Conservation (phyloP, 768 basidiomycete genomes). For the Baorangia bicolor region DNA sequence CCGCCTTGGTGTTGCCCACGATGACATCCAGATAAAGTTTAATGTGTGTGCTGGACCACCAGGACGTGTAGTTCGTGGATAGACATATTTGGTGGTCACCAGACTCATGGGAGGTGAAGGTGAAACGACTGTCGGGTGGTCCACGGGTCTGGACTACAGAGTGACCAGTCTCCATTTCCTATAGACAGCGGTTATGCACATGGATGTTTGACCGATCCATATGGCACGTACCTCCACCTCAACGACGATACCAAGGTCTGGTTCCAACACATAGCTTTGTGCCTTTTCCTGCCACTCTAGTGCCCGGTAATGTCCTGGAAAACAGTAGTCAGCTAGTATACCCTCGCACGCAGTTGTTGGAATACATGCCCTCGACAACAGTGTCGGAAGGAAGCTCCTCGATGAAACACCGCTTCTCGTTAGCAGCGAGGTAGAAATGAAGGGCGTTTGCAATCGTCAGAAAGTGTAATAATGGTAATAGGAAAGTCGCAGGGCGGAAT, state of each 20-base stretch:
- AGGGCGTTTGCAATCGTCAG: conserved; percentile 63
- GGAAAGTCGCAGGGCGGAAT: conserved; percentile 24
- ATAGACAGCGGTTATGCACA: background rate
- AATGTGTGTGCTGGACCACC: conserved; percentile 86
- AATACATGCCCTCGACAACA: conserved; percentile 79
- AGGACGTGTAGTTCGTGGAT: conserved; percentile 87
- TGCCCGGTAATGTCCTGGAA: conserved; percentile 84
- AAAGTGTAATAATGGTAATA: conserved; percentile 41
- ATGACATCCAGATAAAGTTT: conserved; percentile 93
- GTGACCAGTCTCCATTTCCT: conserved; percentile 88
- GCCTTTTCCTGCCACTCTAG: conserved; percentile 82
- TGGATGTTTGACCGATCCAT: background rate
- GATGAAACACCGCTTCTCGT: conserved; percentile 92
- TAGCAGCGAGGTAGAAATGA: conserved; percentile 95
- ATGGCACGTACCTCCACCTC: conserved; percentile 74
- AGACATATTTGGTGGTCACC: conserved; percentile 98
- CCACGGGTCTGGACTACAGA: conserved; percentile 88
- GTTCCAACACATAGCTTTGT: conserved; percentile 68
- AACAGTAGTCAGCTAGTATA: background rate
- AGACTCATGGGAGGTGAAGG: conserved; percentile 95
- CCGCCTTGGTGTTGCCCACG: conserved; percentile 83
- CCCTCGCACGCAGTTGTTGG: background rate
- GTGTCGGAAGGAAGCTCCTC: conserved; percentile 95
- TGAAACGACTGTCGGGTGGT: conserved; percentile 87
- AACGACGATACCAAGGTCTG: conserved; percentile 83